These are phyloP conservation scores for Eragrostis nindensis DNA, from an alignment of 176 grass and related monocot species.

Conservation along the genomic window DNA sequence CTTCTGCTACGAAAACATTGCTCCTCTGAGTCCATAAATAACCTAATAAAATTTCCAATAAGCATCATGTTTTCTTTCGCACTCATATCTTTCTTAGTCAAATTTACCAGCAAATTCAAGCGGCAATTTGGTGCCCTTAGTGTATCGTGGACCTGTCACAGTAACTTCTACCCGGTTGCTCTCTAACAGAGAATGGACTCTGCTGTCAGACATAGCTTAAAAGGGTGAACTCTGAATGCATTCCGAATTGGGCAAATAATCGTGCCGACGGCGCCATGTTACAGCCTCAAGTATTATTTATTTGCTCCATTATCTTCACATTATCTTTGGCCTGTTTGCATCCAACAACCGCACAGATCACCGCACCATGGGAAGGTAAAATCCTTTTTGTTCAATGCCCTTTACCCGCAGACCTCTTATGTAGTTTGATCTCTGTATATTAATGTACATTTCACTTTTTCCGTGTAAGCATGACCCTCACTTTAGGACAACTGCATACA, in stretches of 20 bases:
- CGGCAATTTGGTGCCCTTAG: not conserved
- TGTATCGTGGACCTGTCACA: conserved; percentile 1
- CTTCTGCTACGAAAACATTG: not conserved
- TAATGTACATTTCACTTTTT: not conserved
- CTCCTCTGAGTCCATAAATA: not conserved
- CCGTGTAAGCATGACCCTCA: conserved; percentile 7
- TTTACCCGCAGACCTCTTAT: conserved; percentile 15
- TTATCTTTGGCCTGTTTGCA: conserved; percentile 44
- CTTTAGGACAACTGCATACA: not conserved
- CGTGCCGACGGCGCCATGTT: conserved; percentile 35
- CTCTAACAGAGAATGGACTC: conserved; percentile 32
- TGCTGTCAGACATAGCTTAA: not conserved
- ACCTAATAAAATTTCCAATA: not conserved
- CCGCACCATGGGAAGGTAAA: conserved; percentile 85
- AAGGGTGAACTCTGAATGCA: conserved; percentile 18
- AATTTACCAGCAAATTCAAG: not conserved
- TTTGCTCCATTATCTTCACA: conserved; percentile 34
- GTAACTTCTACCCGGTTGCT: conserved; percentile 20
- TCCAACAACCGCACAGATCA: conserved; percentile 52
- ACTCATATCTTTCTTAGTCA: not conserved
- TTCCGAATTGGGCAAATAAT: not conserved
- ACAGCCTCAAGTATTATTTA: not conserved
- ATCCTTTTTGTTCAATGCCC: not conserved
- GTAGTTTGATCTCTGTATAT: conserved; percentile 10
- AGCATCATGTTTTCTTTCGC: not conserved